These are phyloP conservation scores for Tremellales sp. DNA, from an alignment of 1,284 basidiomycete genomes.

Conservation along the genomic window DNA sequence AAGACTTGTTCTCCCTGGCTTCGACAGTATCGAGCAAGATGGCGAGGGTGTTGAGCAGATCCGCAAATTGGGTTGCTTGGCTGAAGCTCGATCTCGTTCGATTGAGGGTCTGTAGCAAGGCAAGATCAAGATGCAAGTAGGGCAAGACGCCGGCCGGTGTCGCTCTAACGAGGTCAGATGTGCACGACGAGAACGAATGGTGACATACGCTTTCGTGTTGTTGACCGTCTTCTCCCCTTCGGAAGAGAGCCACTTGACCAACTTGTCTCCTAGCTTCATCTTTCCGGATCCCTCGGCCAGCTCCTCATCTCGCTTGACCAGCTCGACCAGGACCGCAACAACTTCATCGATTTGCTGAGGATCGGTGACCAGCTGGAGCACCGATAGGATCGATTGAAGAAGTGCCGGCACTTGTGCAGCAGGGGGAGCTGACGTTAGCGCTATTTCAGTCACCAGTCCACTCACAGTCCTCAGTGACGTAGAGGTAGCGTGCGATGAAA, in stretches of 20 bases:
- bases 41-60: constrained; percentile 34
- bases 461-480: constrained; percentile 37
- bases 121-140: constrained; percentile 30
- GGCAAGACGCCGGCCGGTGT: constrained; percentile 30
- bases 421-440: constrained; percentile 23
- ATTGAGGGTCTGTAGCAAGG: constrained; percentile 29
- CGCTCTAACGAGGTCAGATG: constrained; percentile 10
- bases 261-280: constrained; percentile 42
- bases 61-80: constrained; percentile 23
- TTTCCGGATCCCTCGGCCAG: constrained; percentile 18
- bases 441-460: constrained; percentile 1
- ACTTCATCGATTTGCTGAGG: constrained; percentile 28
- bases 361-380: constrained; percentile 22
- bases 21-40: constrained; percentile 34
- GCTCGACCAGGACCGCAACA: constrained; percentile 26
- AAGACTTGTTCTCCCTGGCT: constrained; percentile 1
- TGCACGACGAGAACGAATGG: no score
- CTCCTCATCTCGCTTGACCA: constrained; percentile 37
- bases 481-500: constrained; percentile 33
- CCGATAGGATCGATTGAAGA: constrained; percentile 19
- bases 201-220: constrained; percentile 21
- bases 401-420: constrained; percentile 18
- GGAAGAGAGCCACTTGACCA: constrained; percentile 37
- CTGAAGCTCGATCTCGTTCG: constrained; percentile 17
- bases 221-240: constrained; percentile 36